These are phyloP conservation scores for Sordaria brevicollis DNA, from an alignment of 495 filamentous ascomycete species.

Conservation along the genomic window DNA sequence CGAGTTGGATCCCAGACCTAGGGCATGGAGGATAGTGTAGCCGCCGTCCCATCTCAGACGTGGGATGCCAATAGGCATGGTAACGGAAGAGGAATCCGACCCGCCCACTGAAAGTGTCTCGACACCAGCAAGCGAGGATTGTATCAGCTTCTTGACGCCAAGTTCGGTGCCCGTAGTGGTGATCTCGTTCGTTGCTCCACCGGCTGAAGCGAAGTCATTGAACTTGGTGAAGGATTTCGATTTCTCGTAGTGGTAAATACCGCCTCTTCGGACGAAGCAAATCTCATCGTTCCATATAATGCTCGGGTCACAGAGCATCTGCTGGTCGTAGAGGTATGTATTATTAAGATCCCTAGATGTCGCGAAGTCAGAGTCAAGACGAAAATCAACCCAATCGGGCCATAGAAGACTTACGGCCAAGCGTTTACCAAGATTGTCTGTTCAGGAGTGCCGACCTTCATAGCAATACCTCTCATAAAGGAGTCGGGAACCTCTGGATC, in stretches of 20 bases:
- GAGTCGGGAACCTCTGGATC: conserved; percentile 8
- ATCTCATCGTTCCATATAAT: conserved; percentile 12
- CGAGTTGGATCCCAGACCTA: conserved; percentile 32
- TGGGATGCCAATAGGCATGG: conserved; percentile 12
- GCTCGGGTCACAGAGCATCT: conserved; percentile 6
- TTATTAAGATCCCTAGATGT: conserved; percentile 13
- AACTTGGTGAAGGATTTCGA: conserved; percentile 9
- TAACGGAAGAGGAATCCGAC: not conserved
- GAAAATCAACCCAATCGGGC: not conserved
- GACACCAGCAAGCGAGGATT: conserved; percentile 7
- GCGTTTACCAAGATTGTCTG: conserved; percentile 12
- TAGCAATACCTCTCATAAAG: conserved; percentile 12
- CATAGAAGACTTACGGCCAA: conserved; percentile 7
- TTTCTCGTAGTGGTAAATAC: conserved; percentile 4
- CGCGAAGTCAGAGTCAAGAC: not conserved
- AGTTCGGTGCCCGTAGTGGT: conserved; percentile 3
- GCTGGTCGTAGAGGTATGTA: conserved; percentile 15
- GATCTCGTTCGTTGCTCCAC: conserved; percentile 9
- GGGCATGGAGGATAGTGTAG: conserved; percentile 10
- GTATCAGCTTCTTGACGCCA: conserved; percentile 7
- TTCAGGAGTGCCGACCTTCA: conserved; percentile 10
- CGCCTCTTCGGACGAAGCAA: conserved; percentile 9
- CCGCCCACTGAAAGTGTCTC: not conserved
- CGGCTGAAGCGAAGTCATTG: conserved; percentile 5
- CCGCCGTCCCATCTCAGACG: conserved; percentile 8